Evolutionary conservation across 129 eudicot species (phyloP).

Genomic region (Dittrichia graveolens): DNA sequence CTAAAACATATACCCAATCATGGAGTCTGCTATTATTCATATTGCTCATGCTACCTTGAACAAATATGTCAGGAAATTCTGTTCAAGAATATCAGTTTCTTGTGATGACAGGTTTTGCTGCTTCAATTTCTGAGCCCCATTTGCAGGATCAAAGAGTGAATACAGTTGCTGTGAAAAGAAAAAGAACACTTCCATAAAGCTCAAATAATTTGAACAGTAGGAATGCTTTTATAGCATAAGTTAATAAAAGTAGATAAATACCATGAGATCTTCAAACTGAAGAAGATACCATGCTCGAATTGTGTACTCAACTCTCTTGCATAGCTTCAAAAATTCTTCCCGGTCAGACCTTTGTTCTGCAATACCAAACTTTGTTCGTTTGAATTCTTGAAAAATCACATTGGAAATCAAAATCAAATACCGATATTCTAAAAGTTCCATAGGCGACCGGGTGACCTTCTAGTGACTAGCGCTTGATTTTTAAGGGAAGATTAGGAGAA

Average conservation of each 20-base stretch:
- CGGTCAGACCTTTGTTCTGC: conserved; percentile 85
- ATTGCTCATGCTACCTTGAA: conserved; percentile 51
- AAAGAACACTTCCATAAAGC: not conserved
- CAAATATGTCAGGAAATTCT: conserved; percentile 77
- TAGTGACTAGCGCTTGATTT: no score
- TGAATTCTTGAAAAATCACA: conserved; percentile 7
- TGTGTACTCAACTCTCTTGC: conserved; percentile 93
- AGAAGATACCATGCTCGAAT: conserved; percentile 94
- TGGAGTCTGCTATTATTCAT: not conserved
- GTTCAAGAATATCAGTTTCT: conserved; percentile 85
- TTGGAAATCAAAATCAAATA: not conserved
- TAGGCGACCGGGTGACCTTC: no score
- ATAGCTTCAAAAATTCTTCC: conserved; percentile 83
- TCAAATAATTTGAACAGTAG: not conserved
- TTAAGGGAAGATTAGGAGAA: no score
- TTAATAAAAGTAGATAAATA: conserved; percentile 23
- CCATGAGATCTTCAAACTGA: conserved; percentile 99
- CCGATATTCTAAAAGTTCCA: no score
- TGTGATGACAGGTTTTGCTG: conserved; percentile 80
- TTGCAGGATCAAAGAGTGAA: conserved; percentile 89
- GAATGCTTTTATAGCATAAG: not conserved
- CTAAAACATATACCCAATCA: not conserved
- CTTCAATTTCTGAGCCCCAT: conserved; percentile 78
- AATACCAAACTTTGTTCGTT: conserved; percentile 10
- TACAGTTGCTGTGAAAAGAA: conserved; percentile 72